Evolutionary conservation across 2,329 filamentous ascomycete genomes (phyloP), one percentile per base, ranked within the genome.

Genomic region (Taxawa tesnikishii): DNA sequence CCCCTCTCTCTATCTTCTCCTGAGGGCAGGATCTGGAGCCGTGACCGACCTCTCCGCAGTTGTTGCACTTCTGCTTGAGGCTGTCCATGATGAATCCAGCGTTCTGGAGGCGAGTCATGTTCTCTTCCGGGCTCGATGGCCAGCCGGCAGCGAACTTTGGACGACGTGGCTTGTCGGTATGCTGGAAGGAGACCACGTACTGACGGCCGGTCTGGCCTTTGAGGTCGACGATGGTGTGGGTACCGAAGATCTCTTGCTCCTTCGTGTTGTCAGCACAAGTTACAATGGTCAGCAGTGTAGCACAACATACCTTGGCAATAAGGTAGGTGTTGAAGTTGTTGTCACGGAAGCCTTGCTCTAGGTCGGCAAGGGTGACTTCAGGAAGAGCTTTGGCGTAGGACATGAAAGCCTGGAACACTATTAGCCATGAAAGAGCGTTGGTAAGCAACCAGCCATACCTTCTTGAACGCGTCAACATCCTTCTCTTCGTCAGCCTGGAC

Each of bases 201-300:
- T 63, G 61, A 48, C 65, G 62, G 36, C 63, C 59, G 12, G 59
- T 43, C 32, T 79, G 71, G 4, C 79, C 79, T 46, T 83, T 76
- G 2, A 82, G 58, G 41, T 83, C 76, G 71, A 83, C 79, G 54
- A 79, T 77, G 38, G 74, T 80, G 42, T 75, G 67, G 4, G 73
- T 72, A 1, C 56, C 48, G 1, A 63, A 49, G 17, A 79, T 52
- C 5, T 64, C 50, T 19, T 68, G 56, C 41, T 70, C 68, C 59
- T n/a, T n/a, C n/a, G n/a, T n/a, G n/a, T n/a, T n/a, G n/a, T n/a
- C n/a, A n/a, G n/a, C n/a, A n/a, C n/a, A n/a, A n/a, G n/a, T n/a
- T n/a, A n/a, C n/a, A n/a, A n/a, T n/a, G n/a, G n/a, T n/a, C n/a
- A n/a, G n/a, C n/a, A n/a, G n/a, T n/a, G n/a, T n/a, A n/a, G n/a